These are phyloP conservation scores for Thelonectria olida DNA, from an alignment of 2,329 filamentous ascomycete genomes.

Conservation along the genomic window DNA sequence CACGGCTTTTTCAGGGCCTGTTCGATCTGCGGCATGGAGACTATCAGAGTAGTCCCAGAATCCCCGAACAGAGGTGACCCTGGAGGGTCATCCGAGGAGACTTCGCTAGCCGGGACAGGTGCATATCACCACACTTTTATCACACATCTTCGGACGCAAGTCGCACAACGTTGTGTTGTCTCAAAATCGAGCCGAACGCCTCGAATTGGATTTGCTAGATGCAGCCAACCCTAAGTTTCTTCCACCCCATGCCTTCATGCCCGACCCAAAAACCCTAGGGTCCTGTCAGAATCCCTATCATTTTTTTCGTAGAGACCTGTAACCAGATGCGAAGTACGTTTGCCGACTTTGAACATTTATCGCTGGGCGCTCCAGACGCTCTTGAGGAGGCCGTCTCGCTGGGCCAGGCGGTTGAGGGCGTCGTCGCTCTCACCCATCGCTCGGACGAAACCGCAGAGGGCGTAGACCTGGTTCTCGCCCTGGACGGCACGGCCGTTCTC, in stretches of 20 bases:
- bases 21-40: constrained; percentile 67
- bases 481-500: constrained; percentile 95
- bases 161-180: constrained; percentile 47
- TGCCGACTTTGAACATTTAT: constrained; percentile 53
- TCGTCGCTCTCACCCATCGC: constrained; percentile 99
- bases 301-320: constrained; percentile 34
- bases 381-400: constrained; percentile 97
- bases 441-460: constrained; percentile 96
- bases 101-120: constrained; percentile 62
- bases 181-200: constrained; percentile 58
- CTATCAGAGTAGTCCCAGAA: constrained; percentile 67
- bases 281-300: constrained; percentile 39
- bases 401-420: constrained; percentile 91
- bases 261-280: constrained; percentile 45
- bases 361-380: constrained; percentile 87
- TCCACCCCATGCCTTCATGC: constrained; percentile 51
- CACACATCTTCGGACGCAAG: constrained; percentile 42
- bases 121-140: constrained; percentile 38
- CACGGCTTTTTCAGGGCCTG: constrained; percentile 69
- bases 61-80: constrained; percentile 56
- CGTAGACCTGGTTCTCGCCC: constrained; percentile 97
- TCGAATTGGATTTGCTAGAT: constrained; percentile 56
- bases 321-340: constrained; percentile 37
- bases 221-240: constrained; percentile 53
- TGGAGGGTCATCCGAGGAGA: constrained; percentile 56